phyloP scores from a whole-genome alignment of 2,329 filamentous ascomycete species.

The Monilinia laxa region DNA sequence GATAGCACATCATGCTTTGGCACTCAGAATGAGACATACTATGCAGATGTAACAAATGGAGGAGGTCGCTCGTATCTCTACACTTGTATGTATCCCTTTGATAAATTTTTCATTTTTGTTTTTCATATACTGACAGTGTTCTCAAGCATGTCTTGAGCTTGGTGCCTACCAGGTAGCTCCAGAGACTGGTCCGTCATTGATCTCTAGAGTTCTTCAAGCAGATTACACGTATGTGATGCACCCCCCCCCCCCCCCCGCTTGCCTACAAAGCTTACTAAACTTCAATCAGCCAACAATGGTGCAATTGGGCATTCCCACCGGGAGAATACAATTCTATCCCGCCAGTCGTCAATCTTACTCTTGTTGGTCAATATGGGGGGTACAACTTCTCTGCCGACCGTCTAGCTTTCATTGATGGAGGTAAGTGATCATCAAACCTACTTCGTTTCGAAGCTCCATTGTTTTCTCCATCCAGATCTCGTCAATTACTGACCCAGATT shows the following conservation, averaged over 20 bases:
- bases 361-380: slow-evolving; percentile 49
- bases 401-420: slow-evolving; percentile 53
- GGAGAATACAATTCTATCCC: slow-evolving; percentile 49
- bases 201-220: slow-evolving; percentile 49
- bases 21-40: slow-evolving; percentile 44
- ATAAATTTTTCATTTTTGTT: not conserved
- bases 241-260: not conserved
- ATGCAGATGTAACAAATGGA: slow-evolving; percentile 46
- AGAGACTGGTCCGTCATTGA: slow-evolving; percentile 45
- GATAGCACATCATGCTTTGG: slow-evolving; percentile 49
- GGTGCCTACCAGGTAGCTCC: slow-evolving; percentile 52
- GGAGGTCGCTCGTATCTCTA: slow-evolving; percentile 50
- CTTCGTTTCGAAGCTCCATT: not conserved
- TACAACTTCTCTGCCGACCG: slow-evolving; percentile 48
- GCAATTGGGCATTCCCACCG: slow-evolving; percentile 52
- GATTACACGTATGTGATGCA: slow-evolving; percentile 48
- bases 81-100: slow-evolving; percentile 39
- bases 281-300: slow-evolving; percentile 46
- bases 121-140: slow-evolving; percentile 2
- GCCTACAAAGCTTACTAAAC: not conserved
- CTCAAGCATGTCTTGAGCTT: slow-evolving; percentile 46
- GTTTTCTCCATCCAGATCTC: not conserved
- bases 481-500: slow-evolving; percentile 12
- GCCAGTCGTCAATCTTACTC: slow-evolving; percentile 44
- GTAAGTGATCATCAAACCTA: slow-evolving; percentile 31